Evolutionary conservation across 768 basidiomycete genomes (phyloP).

Genomic region (Kwoniella dendrophila): DNA sequence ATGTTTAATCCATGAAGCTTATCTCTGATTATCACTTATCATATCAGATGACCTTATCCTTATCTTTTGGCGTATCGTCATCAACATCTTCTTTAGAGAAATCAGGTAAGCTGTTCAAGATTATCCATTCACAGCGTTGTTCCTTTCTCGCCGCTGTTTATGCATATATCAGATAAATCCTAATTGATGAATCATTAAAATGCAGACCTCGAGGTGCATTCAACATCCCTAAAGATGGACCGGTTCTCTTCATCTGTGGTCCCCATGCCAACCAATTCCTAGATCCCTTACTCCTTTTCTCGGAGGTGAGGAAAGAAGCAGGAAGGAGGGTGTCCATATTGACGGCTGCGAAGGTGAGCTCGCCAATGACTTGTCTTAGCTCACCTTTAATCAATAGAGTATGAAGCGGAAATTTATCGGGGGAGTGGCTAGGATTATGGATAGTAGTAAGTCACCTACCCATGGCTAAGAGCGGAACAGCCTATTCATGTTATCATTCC

Average conservation of each 20-base stretch:
- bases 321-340: slow-evolving; percentile 80
- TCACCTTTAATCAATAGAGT: slow-evolving; percentile 58
- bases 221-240: slow-evolving; percentile 86
- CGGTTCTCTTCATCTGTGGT: slow-evolving; percentile 88
- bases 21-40: background rate
- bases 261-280: slow-evolving; percentile 95
- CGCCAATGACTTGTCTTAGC: background rate
- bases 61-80: slow-evolving; percentile 78
- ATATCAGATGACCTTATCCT: slow-evolving; percentile 72
- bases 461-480: no score
- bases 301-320: slow-evolving; percentile 83
- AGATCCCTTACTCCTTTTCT: slow-evolving; percentile 79
- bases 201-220: slow-evolving; percentile 81
- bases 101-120: slow-evolving; percentile 59
- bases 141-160: background rate
- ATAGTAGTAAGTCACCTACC: slow-evolving; percentile 69
- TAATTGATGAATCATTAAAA: background rate
- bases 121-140: background rate
- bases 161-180: background rate
- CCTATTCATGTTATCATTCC: background rate
- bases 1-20: slow-evolving; percentile 12
- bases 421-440: slow-evolving; percentile 77
- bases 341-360: slow-evolving; percentile 70
- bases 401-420: slow-evolving; percentile 79
- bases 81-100: slow-evolving; percentile 95